Percentiles rank a stretch among this genome's conserved stretches.
These are phyloP conservation scores for Solanum tarapatanum DNA, from an alignment of 257 asterid genomes.

Conservation along the genomic window DNA sequence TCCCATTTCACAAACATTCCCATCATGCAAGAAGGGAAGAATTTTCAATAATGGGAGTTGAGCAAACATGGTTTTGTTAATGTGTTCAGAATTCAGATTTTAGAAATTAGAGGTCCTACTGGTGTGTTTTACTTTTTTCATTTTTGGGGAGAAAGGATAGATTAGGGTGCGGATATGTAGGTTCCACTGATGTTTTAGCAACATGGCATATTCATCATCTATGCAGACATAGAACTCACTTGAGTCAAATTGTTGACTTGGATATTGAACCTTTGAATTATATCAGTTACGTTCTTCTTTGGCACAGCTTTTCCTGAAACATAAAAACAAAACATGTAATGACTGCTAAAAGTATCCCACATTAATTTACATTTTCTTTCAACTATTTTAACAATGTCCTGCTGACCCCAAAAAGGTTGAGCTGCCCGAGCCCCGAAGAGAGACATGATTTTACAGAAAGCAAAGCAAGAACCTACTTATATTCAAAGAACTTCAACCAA, in stretches of 20 bases:
- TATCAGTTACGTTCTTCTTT: conserved; percentile 53
- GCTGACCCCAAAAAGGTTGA: background rate
- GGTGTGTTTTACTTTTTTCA: background rate
- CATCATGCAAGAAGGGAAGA: background rate
- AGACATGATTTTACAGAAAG: background rate
- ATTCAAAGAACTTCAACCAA: background rate
- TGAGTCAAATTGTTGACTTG: conserved; percentile 95
- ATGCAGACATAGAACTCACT: conserved; percentile 35
- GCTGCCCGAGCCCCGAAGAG: background rate
- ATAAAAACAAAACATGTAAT: background rate
- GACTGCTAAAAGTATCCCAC: background rate
- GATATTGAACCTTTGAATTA: conserved; percentile 69
- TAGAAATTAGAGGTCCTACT: background rate
- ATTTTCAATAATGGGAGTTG: background rate
- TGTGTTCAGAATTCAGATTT: background rate
- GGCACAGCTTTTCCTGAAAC: conserved; percentile 55
- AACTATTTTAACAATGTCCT: background rate
- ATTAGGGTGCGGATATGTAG: background rate
- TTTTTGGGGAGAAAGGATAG: background rate
- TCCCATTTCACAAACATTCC: background rate
- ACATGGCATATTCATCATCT: background rate
- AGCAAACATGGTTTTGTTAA: background rate
- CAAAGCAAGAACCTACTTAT: background rate
- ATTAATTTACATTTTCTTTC: background rate
- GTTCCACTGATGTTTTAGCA: background rate